Conservation (phyloP, 2,329 filamentous ascomycete genomes). For the Hypoxylon sp. region DNA sequence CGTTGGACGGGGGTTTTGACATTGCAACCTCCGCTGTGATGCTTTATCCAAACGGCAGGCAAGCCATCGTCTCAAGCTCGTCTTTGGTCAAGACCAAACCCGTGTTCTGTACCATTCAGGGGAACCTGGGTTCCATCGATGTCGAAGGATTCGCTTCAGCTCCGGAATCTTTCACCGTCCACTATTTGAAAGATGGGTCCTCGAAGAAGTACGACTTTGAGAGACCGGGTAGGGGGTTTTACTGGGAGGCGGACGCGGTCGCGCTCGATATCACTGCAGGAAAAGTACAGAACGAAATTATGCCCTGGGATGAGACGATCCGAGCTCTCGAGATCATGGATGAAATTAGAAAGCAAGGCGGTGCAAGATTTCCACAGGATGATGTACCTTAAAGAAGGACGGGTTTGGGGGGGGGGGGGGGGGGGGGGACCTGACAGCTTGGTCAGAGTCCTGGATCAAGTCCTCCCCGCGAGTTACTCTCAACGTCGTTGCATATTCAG, state of each 20-base stretch:
- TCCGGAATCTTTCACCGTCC: constrained; percentile 49
- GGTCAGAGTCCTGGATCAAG: too few relatives aligned
- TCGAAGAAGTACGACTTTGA: constrained; percentile 50
- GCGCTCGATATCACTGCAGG: constrained; percentile 52
- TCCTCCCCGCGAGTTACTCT: too few relatives aligned
- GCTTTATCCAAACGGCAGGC: constrained; percentile 49
- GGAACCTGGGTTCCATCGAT: constrained; percentile 48
- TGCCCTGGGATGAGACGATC: constrained; percentile 57
- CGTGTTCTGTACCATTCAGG: constrained; percentile 52
- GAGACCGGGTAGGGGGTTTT: constrained; percentile 50
- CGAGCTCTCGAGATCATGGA: constrained; percentile 57
- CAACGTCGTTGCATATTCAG: too few relatives aligned
- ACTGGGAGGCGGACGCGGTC: constrained; percentile 55
- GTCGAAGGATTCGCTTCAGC: constrained; percentile 48
- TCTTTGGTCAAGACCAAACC: constrained; percentile 38
- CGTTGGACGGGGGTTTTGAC: constrained; percentile 47
- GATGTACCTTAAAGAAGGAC: neutral
- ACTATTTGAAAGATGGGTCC: constrained; percentile 40
- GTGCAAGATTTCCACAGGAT: constrained; percentile 25
- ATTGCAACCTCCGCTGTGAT: constrained; percentile 50
- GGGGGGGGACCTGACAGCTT: too few relatives aligned
- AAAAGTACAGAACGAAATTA: constrained; percentile 49
- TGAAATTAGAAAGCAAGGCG: constrained; percentile 48
- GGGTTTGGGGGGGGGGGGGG: neutral
- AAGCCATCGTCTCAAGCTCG: constrained; percentile 54